Evolutionary conservation across 345 rosid species (phyloP).

Genomic region (Boechera stricta): DNA sequence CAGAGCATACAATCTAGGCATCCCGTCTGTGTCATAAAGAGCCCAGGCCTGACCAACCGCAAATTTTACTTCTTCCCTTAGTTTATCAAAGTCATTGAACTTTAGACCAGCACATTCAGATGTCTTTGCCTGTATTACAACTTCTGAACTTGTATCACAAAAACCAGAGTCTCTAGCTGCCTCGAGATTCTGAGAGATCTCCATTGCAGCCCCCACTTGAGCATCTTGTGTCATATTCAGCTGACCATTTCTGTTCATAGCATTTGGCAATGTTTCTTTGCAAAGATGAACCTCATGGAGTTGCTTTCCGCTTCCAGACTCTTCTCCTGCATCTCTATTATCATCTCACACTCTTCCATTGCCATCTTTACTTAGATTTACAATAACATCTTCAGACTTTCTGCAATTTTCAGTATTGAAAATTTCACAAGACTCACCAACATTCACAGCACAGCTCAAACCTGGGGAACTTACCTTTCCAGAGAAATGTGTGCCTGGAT

Average conservation of each 20-base stretch:
- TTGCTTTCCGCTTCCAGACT: neutral
- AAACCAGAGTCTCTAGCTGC: neutral
- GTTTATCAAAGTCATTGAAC: conserved; percentile 46
- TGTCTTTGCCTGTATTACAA: neutral
- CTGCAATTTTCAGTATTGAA: conserved; percentile 39
- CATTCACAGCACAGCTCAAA: too few relatives aligned
- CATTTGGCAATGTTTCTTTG: conserved; percentile 6
- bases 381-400: conserved; percentile 50
- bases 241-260: neutral
- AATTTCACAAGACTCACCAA: too few relatives aligned
- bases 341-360: neutral
- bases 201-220: too few relatives aligned
- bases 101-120: neutral
- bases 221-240: neutral
- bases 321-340: neutral
- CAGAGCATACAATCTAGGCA: conserved; percentile 79
- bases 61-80: conserved; percentile 52
- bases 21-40: conserved; percentile 55
- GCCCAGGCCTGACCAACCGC: conserved; percentile 70
- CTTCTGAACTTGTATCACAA: neutral
- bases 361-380: too few relatives aligned
- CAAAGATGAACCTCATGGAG: neutral
- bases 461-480: too few relatives aligned
- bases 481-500: too few relatives aligned
- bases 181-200: neutral